Percentiles rank a stretch among this genome's conserved stretches.
These are phyloP conservation scores for Ustulina deusta DNA, from an alignment of 2,329 filamentous ascomycete genomes.

Conservation along the genomic window DNA sequence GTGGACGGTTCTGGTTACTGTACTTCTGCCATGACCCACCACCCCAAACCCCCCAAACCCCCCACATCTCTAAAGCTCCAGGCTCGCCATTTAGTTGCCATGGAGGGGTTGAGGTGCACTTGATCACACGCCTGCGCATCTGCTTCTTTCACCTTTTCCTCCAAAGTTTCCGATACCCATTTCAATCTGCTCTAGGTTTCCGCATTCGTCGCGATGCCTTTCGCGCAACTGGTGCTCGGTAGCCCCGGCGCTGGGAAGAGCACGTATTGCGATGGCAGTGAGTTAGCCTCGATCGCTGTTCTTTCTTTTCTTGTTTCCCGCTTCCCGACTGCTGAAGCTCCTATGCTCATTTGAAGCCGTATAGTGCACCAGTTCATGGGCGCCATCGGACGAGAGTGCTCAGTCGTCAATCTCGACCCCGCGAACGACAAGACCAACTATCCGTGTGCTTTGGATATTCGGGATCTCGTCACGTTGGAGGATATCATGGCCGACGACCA, in stretches of 20 bases:
- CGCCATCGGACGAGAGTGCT: conserved; percentile 94
- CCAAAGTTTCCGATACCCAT: neutral
- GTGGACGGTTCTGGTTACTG: neutral
- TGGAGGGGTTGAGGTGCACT: conserved; percentile 40
- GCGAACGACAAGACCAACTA: conserved; percentile 95
- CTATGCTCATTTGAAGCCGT: conserved; percentile 15
- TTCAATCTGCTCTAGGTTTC: neutral
- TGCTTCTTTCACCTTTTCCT: neutral
- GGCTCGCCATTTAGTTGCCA: neutral
- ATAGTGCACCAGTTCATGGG: conserved; percentile 95
- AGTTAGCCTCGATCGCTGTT: conserved; percentile 48
- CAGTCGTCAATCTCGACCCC: conserved; percentile 95
- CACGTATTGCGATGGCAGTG: conserved; percentile 96
- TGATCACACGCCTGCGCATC: neutral
- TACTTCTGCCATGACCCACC: conserved; percentile 23
- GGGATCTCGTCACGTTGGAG: conserved; percentile 87
- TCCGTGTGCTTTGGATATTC: conserved; percentile 89
- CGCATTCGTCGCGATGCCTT: conserved; percentile 62
- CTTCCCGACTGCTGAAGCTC: neutral
- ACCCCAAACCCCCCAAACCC: conserved; percentile 7
- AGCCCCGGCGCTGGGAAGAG: conserved; percentile 96
- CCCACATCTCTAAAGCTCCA: too few species aligned
- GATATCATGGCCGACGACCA: conserved; percentile 94
- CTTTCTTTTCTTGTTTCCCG: conserved; percentile 13
- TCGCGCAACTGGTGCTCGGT: conserved; percentile 87